Evolutionary conservation across 2,329 filamentous ascomycete species (phyloP), one percentile per base, ranked within the genome.

Genomic region (Hymenoscyphus scutula): DNA sequence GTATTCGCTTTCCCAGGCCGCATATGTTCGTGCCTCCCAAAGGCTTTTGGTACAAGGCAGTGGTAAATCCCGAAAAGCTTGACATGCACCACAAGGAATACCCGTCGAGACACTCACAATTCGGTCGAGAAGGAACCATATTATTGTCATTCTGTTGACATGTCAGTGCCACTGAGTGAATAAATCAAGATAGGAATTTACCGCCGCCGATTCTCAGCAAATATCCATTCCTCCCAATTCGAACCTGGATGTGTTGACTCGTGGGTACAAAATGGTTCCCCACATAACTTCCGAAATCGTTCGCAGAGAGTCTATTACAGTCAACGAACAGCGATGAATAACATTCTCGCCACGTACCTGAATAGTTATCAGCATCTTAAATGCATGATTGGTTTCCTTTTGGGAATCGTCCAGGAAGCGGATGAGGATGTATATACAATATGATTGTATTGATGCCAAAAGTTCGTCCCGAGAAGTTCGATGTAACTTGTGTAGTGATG

Each of bases 221-320:
- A 62, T 34, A 65, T 62, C 63, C 63, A 65, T n/a, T 62, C 60
- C 27, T 65, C 57, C 63, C 63, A 65, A n/a, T 38, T 61, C 6
- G 17, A 11, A 48, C 48, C 58, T 4, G 60, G 61, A 23, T 48
- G 23, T 19, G 37, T 23, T 10, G 41, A n/a, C 19, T 62, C 58
- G 34, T 60, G 19, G 3, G 23, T 11, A 27, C 15, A 57, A 17
- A 62, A 60, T 45, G 48, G 37, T 15, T 41, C 25, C n/a, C 41
- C 23, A 23, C 25, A 53, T 5, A 60, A 13, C 4, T 38, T 25
- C 30, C 32, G 48, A 6, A 62, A 56, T 17, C 29, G 13, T 25
- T 34, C 55, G 34, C 56, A 58, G 11, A 65, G 30, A 37, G 19
- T 34, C 63, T 65, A 5, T 48, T 48, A n/a, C 17, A 48, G 7